phyloP scores from a whole-genome alignment of 768 basidiomycete genomes.

The Boletus edulis region DNA sequence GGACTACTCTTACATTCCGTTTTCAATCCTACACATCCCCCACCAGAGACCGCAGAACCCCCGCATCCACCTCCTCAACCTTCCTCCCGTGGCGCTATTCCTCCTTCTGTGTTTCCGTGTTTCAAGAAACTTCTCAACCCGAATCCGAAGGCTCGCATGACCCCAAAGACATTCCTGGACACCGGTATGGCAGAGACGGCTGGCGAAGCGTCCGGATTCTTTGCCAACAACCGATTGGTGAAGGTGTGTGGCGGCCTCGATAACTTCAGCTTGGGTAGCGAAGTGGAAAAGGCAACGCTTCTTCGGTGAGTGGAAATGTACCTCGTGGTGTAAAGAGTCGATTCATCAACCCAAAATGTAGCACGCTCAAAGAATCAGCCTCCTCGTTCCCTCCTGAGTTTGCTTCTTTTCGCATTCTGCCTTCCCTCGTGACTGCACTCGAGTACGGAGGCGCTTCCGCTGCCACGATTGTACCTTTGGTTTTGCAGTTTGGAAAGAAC shows the following conservation, averaged over 20 bases:
- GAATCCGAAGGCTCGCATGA: slow-evolving; percentile 74
- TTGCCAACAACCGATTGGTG: slow-evolving; percentile 76
- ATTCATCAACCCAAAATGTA: slow-evolving; percentile 25
- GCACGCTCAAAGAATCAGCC: slow-evolving; percentile 75
- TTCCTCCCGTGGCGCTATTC: slow-evolving; percentile 77
- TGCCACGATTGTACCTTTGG: slow-evolving; percentile 75
- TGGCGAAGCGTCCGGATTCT: slow-evolving; percentile 69
- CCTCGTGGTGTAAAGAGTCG: not conserved
- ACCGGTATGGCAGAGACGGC: slow-evolving; percentile 69
- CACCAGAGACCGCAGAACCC: slow-evolving; percentile 62
- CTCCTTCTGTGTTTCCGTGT: slow-evolving; percentile 65
- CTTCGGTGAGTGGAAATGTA: slow-evolving; percentile 49
- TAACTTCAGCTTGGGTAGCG: slow-evolving; percentile 76
- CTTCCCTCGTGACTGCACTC: slow-evolving; percentile 74
- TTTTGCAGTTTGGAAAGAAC: slow-evolving; percentile 75
- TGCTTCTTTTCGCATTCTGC: slow-evolving; percentile 80
- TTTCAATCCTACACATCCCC: slow-evolving; percentile 83
- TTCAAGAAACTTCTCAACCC: slow-evolving; percentile 92
- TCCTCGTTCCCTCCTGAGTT: slow-evolving; percentile 86
- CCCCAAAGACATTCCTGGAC: slow-evolving; percentile 74
- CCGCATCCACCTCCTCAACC: slow-evolving; percentile 78
- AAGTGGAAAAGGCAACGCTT: slow-evolving; percentile 72
- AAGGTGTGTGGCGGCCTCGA: slow-evolving; percentile 84
- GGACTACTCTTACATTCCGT: slow-evolving; percentile 82
- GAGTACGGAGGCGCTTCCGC: slow-evolving; percentile 80